Evolutionary conservation across 2,329 filamentous ascomycete species (phyloP), one percentile per base, ranked within the genome.

Genomic region (Ambrosiella beaveri): DNA sequence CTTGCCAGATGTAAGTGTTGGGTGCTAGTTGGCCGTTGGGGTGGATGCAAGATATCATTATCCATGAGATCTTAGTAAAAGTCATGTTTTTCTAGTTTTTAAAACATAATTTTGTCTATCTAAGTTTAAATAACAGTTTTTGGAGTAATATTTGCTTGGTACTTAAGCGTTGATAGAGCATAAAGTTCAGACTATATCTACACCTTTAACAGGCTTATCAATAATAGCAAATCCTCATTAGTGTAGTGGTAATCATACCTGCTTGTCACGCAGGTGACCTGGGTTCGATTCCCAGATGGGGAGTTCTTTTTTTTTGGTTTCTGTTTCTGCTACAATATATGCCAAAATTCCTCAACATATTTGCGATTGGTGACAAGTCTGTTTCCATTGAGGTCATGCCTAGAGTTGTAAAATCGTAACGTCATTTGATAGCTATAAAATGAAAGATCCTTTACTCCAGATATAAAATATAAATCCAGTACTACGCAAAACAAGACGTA

Each of bases 1-100:
- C 82, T 0, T 88, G 84, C 65, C 69, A 86, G 65, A 86, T 88
- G 83, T 87, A 71, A 57, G 15, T 13, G n/a, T 2, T 27, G 6
- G 3, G 8, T 51, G 27, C 9, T 27, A 35, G n/a, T 47, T 51
- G 9, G 27, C 27, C 3, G 27, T 27, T 27, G 27, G 27, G 27
- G 3, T 27, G 27, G 3, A 27, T 27, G 3, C 27, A 27, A 27
- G 39, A 41, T 11, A 41, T 7, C n/a, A 7, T 41, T 41, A 41
- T 41, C n/a, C 3, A 41, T 41, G 27, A 27, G 27, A 27, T 27
- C 27, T 27, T 27, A 27, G 27, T 27, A 27, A 27, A 27, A 27
- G 27, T 4, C 27, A 27, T 27, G 27, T 4, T 27, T 27, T 27
- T 27, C 27, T 27, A 27, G 27, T 27, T 27, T 27, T 27, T 27